Evolutionary conservation across 2,329 filamentous ascomycete species (phyloP).

Genomic region (Pestalotiopsis fici): DNA sequence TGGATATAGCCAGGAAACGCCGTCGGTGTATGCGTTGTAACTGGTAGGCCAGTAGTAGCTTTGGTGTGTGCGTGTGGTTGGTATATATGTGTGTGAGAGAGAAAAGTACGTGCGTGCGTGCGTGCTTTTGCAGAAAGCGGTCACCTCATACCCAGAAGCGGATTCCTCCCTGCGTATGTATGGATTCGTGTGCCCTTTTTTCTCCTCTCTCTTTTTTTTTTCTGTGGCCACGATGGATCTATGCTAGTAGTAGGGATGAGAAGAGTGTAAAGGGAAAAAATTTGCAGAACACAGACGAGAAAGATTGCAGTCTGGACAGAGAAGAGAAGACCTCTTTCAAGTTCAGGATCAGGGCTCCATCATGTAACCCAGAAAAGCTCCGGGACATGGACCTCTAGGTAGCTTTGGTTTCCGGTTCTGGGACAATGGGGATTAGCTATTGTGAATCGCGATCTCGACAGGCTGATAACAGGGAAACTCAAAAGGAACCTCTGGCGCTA

Average conservation of each 20-base stretch:
- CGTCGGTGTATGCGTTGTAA: not conserved
- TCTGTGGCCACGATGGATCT: not conserved
- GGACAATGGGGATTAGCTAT: not conserved
- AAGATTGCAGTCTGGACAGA: not conserved
- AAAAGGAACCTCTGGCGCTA: not conserved
- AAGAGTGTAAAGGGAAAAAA: not conserved
- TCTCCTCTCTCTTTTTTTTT: not conserved
- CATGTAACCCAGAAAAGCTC: not conserved
- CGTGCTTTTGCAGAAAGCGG: not conserved
- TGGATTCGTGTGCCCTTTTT: not conserved
- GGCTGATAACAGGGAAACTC: not conserved
- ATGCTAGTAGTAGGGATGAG: not conserved
- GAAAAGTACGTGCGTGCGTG: not conserved
- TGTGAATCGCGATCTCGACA: not conserved
- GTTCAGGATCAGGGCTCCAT: not conserved
- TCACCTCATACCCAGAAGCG: not conserved
- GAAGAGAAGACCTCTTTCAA: not conserved
- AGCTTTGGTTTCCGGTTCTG: constrained; percentile 1
- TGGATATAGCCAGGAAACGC: not conserved
- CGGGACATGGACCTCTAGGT: not conserved
- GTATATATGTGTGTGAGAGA: too few species aligned
- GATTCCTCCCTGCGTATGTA: not conserved
- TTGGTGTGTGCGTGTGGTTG: not conserved
- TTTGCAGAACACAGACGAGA: not conserved
- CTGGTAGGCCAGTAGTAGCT: not conserved